Conservation (phyloP, 768 basidiomycete species). For the Lactarius tabidus region DNA sequence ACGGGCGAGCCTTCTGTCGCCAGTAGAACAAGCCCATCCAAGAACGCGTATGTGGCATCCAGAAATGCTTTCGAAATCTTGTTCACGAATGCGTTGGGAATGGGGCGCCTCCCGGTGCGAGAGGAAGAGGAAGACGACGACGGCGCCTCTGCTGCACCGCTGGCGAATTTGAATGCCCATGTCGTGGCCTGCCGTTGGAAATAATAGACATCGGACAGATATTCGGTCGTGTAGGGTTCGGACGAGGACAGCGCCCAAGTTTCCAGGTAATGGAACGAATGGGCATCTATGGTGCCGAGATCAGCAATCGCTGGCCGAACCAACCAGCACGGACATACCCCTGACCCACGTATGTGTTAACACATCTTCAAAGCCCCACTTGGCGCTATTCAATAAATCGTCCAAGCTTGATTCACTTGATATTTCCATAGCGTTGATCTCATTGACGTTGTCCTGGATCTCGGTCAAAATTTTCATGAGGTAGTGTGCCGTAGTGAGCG, state of each 20-base stretch:
- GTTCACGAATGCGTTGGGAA: constrained; percentile 58
- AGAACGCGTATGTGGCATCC: constrained; percentile 77
- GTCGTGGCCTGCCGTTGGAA: constrained; percentile 80
- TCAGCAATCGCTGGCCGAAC: not conserved
- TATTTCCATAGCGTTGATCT: constrained; percentile 76
- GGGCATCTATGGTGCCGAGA: constrained; percentile 55
- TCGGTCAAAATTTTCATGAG: constrained; percentile 78
- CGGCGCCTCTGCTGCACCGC: constrained; percentile 55
- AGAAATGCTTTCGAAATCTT: constrained; percentile 84
- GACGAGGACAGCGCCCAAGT: constrained; percentile 69
- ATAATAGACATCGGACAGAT: constrained; percentile 69
- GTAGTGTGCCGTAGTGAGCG: constrained; percentile 78
- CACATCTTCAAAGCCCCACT: constrained; percentile 86
- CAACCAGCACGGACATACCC: constrained; percentile 47
- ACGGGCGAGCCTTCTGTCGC: constrained; percentile 67
- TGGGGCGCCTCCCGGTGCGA: constrained; percentile 50
- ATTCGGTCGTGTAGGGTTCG: constrained; percentile 65
- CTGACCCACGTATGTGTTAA: constrained; percentile 76
- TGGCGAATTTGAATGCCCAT: constrained; percentile 74
- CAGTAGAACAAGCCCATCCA: constrained; percentile 81
- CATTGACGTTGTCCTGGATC: constrained; percentile 80
- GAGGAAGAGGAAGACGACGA: constrained; percentile 43
- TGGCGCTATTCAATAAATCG: constrained; percentile 70
- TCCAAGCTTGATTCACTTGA: constrained; percentile 70
- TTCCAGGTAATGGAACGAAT: constrained; percentile 78